phyloP scores from a whole-genome alignment of 345 rosid genomes.

The Syzygium jambos region DNA sequence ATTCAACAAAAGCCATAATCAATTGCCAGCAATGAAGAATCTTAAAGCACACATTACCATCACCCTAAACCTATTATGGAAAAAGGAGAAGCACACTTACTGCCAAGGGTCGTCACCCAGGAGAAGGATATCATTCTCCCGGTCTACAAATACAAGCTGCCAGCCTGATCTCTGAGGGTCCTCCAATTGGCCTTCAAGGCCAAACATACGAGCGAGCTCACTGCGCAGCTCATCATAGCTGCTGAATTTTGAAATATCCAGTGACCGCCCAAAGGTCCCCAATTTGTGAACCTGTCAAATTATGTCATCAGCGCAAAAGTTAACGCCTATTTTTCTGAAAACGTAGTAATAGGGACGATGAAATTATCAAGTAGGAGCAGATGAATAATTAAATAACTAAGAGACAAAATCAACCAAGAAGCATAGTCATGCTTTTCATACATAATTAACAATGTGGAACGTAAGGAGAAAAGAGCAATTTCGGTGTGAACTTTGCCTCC shows the following conservation, averaged over 20 bases:
- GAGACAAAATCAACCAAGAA: neutral
- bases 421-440: neutral
- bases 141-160: slow-evolving; percentile 52
- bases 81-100: slow-evolving; percentile 13
- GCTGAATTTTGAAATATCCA: slow-evolving; percentile 41
- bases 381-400: neutral
- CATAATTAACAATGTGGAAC: neutral
- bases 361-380: neutral
- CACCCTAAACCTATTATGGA: neutral
- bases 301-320: neutral
- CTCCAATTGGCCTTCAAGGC: slow-evolving; percentile 49
- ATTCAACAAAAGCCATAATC: neutral
- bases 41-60: neutral
- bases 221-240: slow-evolving; percentile 37
- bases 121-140: slow-evolving; percentile 49
- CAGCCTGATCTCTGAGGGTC: slow-evolving; percentile 53
- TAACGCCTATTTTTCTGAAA: neutral
- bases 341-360: neutral
- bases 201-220: slow-evolving; percentile 38
- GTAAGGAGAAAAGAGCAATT: neutral
- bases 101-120: slow-evolving; percentile 48
- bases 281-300: slow-evolving; percentile 27
- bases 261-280: slow-evolving; percentile 43
- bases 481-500: neutral
- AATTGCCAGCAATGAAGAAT: neutral